phyloP scores from a whole-genome alignment of 768 basidiomycete genomes.

The Favolaschia claudopus region DNA sequence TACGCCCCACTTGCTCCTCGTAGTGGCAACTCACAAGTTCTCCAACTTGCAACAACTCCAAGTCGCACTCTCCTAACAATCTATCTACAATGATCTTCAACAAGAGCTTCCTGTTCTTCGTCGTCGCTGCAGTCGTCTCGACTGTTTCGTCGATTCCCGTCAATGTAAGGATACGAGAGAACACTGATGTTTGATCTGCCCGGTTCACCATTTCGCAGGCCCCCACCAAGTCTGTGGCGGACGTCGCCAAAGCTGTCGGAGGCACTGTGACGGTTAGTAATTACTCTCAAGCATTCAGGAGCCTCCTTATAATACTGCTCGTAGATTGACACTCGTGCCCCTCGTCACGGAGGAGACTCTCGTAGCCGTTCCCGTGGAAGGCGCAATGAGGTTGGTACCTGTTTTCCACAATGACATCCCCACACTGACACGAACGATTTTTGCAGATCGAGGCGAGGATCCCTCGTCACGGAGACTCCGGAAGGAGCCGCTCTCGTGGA shows the following conservation, averaged over 20 bases:
- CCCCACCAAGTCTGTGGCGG: slow-evolving; percentile 3
- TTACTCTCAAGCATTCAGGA: background rate
- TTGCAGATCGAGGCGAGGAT: slow-evolving; percentile 1
- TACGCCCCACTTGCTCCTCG: background rate
- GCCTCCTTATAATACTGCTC: background rate
- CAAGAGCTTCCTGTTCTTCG: slow-evolving; percentile 15
- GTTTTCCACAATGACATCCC: no score
- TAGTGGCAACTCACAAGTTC: background rate
- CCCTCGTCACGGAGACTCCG: no score
- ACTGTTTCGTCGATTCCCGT: slow-evolving; percentile 15
- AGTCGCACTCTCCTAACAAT: background rate
- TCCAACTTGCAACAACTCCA: background rate
- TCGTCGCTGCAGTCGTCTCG: slow-evolving; percentile 20
- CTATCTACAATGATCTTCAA: slow-evolving; percentile 14
- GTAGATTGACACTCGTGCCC: slow-evolving; percentile 10
- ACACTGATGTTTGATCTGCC: no score
- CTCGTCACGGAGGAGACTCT: slow-evolving; percentile 10
- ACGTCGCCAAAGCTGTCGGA: background rate
- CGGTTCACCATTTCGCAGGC: slow-evolving; percentile 6
- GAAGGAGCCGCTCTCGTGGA: background rate
- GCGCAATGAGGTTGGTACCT: background rate
- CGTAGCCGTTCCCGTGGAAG: slow-evolving; percentile 1
- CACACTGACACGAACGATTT: no score
- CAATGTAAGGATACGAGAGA: no score
- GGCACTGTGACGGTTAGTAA: background rate